phyloP scores from a whole-genome alignment of 345 rosid species.

The Lepidium aucheri region DNA sequence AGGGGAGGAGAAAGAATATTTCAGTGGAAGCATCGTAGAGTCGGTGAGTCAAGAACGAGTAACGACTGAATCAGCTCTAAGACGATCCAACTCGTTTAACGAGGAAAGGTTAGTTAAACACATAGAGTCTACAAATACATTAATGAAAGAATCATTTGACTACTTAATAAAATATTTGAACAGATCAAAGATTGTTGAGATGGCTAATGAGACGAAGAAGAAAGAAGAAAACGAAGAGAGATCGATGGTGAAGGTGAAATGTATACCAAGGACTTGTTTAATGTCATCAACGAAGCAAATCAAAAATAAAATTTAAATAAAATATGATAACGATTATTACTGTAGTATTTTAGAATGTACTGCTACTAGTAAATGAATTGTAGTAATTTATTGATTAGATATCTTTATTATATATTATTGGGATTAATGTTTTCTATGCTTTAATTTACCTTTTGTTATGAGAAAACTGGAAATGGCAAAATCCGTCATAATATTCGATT shows the following conservation, averaged over 20 bases:
- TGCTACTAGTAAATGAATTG: not conserved
- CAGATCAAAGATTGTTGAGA: conserved; percentile 31
- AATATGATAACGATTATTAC: not conserved
- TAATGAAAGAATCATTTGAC: not conserved
- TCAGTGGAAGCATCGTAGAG: conserved; percentile 82
- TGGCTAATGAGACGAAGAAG: conserved; percentile 13
- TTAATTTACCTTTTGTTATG: not conserved
- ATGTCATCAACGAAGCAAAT: conserved; percentile 36
- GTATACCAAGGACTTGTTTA: conserved; percentile 50
- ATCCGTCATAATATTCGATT: not conserved
- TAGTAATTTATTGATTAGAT: not conserved
- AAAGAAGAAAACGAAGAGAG: conserved; percentile 28
- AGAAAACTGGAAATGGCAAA: not conserved
- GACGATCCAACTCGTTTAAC: conserved; percentile 72
- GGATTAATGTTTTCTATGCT: not conserved
- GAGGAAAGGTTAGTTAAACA: conserved; percentile 49
- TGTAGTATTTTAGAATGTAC: not conserved
- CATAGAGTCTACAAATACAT: not conserved
- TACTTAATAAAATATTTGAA: not conserved
- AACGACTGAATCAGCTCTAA: conserved; percentile 32
- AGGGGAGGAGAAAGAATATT: conserved; percentile 74
- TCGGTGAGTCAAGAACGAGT: conserved; percentile 43
- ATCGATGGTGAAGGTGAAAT: conserved; percentile 47
- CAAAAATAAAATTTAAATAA: conserved; percentile 7
- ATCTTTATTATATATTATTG: not conserved